phyloP scores from a whole-genome alignment of 2,329 filamentous ascomycete species.

The Xylaria sp. region DNA sequence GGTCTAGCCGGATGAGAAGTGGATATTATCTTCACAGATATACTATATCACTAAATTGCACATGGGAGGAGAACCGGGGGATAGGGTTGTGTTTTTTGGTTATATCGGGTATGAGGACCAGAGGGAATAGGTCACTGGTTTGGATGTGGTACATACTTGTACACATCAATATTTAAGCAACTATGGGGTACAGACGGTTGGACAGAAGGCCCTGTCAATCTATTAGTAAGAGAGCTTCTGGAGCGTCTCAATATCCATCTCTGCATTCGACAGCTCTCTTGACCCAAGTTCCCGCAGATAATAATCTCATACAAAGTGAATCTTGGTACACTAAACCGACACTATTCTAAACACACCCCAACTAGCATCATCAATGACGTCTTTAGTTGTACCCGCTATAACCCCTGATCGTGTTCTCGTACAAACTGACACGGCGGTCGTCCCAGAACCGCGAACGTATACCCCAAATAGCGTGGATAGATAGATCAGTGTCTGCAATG shows the following conservation, averaged over 20 bases:
- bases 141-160: neutral
- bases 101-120: neutral
- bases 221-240: conserved; percentile 1
- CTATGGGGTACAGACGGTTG: neutral
- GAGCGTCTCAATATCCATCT: conserved; percentile 1
- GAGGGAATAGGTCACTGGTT: neutral
- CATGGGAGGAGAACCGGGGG: neutral
- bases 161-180: conserved; percentile 1
- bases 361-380: neutral
- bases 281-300: neutral
- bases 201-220: neutral
- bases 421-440: neutral
- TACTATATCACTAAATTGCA: neutral
- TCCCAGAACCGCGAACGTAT: neutral
- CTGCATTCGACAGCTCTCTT: conserved; percentile 3
- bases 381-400: neutral
- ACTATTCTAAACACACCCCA: conserved; percentile 4
- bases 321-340: conserved; percentile 7
- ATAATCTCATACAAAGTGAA: conserved; percentile 21
- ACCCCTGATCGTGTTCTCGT: neutral
- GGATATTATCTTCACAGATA: neutral
- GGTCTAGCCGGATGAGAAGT: conserved; percentile 29
- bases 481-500: neutral
- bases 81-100: neutral
- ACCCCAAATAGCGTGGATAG: neutral